Evolutionary conservation across 805 yeast species (phyloP).

Genomic region (Nakazawaea siamensis): DNA sequence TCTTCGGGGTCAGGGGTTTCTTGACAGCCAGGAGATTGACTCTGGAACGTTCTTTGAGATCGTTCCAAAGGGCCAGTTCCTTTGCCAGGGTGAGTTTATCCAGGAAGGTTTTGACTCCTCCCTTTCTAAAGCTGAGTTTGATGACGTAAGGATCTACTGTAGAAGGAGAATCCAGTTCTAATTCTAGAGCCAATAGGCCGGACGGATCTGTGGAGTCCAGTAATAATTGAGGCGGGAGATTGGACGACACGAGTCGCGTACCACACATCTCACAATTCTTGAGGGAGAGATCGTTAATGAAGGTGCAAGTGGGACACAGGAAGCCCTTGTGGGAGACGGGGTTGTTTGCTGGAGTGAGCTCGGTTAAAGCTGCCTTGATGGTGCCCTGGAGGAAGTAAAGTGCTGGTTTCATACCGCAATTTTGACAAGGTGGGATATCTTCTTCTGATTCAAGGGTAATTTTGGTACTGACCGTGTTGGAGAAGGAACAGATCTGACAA

Average conservation of each 20-base stretch:
- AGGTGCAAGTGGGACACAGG: constrained; percentile 47
- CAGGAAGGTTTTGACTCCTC: constrained; percentile 53
- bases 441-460: constrained; percentile 7
- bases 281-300: constrained; percentile 75
- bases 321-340: constrained; percentile 20
- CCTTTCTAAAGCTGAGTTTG: constrained; percentile 68
- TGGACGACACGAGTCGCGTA: constrained; percentile 29
- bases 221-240: constrained; percentile 14
- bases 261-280: constrained; percentile 86
- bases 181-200: no score
- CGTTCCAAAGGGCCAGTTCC: constrained; percentile 44
- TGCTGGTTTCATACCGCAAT: constrained; percentile 53
- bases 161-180: no score
- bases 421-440: constrained; percentile 39
- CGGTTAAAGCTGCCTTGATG: constrained; percentile 7
- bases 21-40: constrained; percentile 26
- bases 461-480: constrained; percentile 34
- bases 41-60: constrained; percentile 12
- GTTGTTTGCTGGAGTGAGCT: constrained; percentile 4
- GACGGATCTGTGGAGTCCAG: no score
- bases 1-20: background rate
- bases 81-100: constrained; percentile 35
- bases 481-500: constrained; percentile 83
- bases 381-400: constrained; percentile 23
- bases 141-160: constrained; percentile 27